Base-by-base conservation (phyloP, 371 early-diverging fungal species). In the Mortierella sp. region DNA sequence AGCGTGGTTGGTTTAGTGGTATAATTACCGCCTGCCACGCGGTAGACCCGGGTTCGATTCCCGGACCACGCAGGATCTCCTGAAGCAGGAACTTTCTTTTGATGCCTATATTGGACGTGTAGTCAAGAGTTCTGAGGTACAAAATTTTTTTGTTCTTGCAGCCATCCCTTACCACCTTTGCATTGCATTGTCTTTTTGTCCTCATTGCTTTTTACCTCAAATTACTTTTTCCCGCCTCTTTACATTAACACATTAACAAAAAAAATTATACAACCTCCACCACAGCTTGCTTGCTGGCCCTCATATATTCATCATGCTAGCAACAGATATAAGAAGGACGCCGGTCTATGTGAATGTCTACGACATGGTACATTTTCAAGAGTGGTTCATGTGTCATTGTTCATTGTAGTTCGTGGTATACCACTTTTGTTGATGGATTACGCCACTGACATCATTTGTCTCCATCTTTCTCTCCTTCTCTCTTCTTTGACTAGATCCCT, bases 11-110 rank as follows among this genome's bases (percentile, higher is more conserved):
- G 87, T 88, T 84, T 86, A 37, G 40, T 19, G 19, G 45, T 45
- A 45, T 45, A 45, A 45, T 45, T 45, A 45, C 45, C 45, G 19
- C 19, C 45, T 45, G 45, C 45, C 45, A 45, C 45, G 45, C 45
- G 45, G 45, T 45, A 45, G 45, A 45, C 87, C 88, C 85, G 89
- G 85, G 89, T 89, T 89, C 89, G 86, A 89, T 86, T 89, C 89
- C 85, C 89, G 85, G 88, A 82, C 83, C 75, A 76, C 84, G 89
- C 89, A 88, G 61, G 74, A 29, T 53, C 8, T 51, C 37, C 57
- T 31, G 29, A 40, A n/a, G n/a, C n/a, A n/a, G n/a, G n/a, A n/a
- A n/a, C n/a, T n/a, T n/a, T n/a, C n/a, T n/a, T n/a, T n/a, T n/a
- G n/a, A n/a, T n/a, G n/a, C n/a, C n/a, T n/a, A n/a, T n/a, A n/a